Evolutionary conservation across 148 eudicot species (phyloP), one percentile per base, ranked within the genome.

Genomic region (Suaeda aralocaspica): DNA sequence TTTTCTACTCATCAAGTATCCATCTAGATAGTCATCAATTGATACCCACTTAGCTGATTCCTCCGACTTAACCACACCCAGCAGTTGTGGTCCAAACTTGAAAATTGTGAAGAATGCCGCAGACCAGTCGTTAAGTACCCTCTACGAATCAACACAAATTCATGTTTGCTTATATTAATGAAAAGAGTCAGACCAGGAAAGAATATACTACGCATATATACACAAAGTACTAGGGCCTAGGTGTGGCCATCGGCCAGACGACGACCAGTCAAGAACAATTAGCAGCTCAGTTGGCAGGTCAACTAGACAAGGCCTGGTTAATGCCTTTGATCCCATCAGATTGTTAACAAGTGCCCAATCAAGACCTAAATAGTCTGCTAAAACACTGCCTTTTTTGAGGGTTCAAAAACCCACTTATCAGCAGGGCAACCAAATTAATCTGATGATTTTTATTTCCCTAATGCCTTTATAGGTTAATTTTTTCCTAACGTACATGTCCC

Each of bases 121-220:
- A 1, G 98, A 90, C 98, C 96, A 93, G 51, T 85, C 92, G 45
- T 93, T 86, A 30, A 93, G 86, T 57, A 93, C 97, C 69, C 82
- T 84, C 96, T 93, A 89, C 76, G 67, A 5, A 50, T 29, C 14
- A 59, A 72, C 51, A 45, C 18, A 16, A 6, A 26, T n/a, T 46
- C 45, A 49, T 48, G 30, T 63, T 72, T 56, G 57, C 64, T 26
- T 42, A 29, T n/a, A 6, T 29, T 33, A 30, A 57, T 11, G n/a
- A 57, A 33, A 60, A 44, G 61, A 62, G 16, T 10, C 16, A 42
- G 18, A 29, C 64, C 29, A 39, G 41, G 25, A 31, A 41, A 72
- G 24, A 63, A 46, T 49, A 15, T n/a, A 22, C 24, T n/a, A n/a
- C n/a, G n/a, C n/a, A n/a, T n/a, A n/a, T n/a, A 36, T 36, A 36